Conservation (phyloP, 495 filamentous ascomycete genomes). For the Xylaria scruposa region DNA sequence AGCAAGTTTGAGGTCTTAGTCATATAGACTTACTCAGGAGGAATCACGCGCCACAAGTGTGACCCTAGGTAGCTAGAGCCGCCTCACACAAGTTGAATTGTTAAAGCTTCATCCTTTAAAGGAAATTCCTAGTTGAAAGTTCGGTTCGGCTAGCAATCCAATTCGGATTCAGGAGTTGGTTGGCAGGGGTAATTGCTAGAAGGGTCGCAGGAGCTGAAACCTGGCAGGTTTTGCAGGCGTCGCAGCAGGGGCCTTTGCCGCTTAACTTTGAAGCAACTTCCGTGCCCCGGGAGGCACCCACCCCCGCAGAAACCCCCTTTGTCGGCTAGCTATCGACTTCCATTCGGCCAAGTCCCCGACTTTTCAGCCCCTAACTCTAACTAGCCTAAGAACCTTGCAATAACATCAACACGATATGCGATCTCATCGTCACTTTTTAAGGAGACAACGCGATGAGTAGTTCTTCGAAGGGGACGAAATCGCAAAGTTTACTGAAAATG, state of each 20-base stretch:
- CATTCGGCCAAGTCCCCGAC: constrained; percentile 6
- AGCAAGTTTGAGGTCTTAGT: constrained; percentile 8
- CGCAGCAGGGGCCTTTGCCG: constrained; percentile 29
- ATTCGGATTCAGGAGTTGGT: neutral
- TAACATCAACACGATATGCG: neutral
- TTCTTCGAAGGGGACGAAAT: neutral
- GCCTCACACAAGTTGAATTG: constrained; percentile 1
- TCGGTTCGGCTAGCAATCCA: constrained; percentile 2
- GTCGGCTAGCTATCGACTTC: constrained; percentile 5
- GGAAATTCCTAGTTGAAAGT: neutral
- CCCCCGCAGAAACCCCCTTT: constrained; percentile 27
- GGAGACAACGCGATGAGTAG: neutral
- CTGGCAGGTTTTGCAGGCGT: constrained; percentile 40
- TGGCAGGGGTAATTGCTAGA: neutral
- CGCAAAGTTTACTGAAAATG: neutral
- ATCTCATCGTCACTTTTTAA: neutral
- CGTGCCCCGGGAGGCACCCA: constrained; percentile 33
- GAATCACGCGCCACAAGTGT: constrained; percentile 1
- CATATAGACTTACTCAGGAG: neutral
- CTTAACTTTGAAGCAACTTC: constrained; percentile 41
- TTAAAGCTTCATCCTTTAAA: neutral
- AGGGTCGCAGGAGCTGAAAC: constrained; percentile 38
- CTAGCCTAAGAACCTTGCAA: neutral
- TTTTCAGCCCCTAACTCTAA: neutral
- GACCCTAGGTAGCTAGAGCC: neutral